Base-by-base conservation (phyloP, 176 grass and related monocot genomes). In the Pontederia paniculata region DNA sequence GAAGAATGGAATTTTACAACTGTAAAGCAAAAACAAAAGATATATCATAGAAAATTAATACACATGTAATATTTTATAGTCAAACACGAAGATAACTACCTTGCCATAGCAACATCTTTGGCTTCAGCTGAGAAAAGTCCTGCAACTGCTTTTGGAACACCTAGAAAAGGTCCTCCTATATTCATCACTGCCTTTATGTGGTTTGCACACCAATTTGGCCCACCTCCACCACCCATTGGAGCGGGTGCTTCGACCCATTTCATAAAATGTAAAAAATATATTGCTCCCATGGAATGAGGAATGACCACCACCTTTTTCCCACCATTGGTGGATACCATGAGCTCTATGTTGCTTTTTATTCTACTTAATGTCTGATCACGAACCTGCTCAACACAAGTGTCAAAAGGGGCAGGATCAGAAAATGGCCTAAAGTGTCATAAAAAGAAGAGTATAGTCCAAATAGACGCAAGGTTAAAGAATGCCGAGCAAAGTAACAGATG, bases 191-290 rank as follows among this genome's bases (percentile, higher is more conserved):
- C 66, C 88, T 98, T 98, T 61, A 98, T 98, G 72, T 98, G 83
- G 50, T 77, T 81, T 28, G 83, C 87, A 57, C 93, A 98, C 86
- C 93, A 98, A 68, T 84, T 76, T 23, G 80, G 80, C 54, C 93
- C 93, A 10, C 93, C 93, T 0, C 93, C 93, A 12, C 87, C 87
- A 17, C 93, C 93, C 77, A 88, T 82, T 44, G 93, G 93, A 82
- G 80, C 45, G 74, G 87, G 93, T 71, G 86, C 83, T 58, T 98
- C 93, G 13, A 98, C 93, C 93, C 93, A 98, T 61, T 98, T 98
- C 83, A 98, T 98, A 73, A 98, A 98, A 84, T 98, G 93, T 47
- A 98, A 68, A 76, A 98, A 98, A 69, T 98, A 98, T 20, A 98
- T 80, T 42, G 80, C 93, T 8, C 93, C 93, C 93, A 98, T 91